Base-by-base conservation (phyloP, 805 yeast species). In the Yarrowia sp. region DNA sequence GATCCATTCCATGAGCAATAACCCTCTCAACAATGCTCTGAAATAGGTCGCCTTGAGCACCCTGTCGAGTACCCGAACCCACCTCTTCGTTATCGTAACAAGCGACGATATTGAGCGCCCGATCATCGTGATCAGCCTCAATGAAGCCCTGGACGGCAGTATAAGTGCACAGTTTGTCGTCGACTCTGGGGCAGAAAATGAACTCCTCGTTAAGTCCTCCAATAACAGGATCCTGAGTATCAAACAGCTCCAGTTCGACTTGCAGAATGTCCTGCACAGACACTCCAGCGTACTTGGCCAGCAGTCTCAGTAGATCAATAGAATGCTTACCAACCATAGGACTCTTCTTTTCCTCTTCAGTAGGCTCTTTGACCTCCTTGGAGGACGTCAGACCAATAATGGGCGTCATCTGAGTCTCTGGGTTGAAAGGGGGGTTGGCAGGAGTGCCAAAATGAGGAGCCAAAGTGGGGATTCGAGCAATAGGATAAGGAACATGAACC, bases 391-490 rank as follows among this genome's bases (percentile, higher is more conserved):
- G 87, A 0, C 92, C 96, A 62, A 89, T 78, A 13, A 91, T 84
- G 0, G 97, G 97, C 17, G 89, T 89, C 60, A 90, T 86, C 72
- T 87, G 87, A 36, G 92, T 89, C 76, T 90, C 96, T 65, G 77
- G 79, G 77, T 91, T 89, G 77, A 87, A 89, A 6, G 92, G 92
- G 8, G 87, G 87, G 28, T 76, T 71, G 1, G 91, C 81, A 6
- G 86, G 86, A 1, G 79, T 78, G 53, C 96, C 96, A 74, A 90
- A 91, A 77, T 90, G 96, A 3, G 92, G 92, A 6, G 96, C 96
- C 72, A 91, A 79, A 1, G 93, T 83, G 5, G 96, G 96, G 64
- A 90, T 88, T 70, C 86, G 86, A 13, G 92, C 96, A 70, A 90
- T 69, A 18, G 81, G 81, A 67, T 75, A 73, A 9, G 78, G 77